These are phyloP conservation scores for Filobasidium floriforme DNA, from an alignment of 768 basidiomycete species.

Conservation along the genomic window DNA sequence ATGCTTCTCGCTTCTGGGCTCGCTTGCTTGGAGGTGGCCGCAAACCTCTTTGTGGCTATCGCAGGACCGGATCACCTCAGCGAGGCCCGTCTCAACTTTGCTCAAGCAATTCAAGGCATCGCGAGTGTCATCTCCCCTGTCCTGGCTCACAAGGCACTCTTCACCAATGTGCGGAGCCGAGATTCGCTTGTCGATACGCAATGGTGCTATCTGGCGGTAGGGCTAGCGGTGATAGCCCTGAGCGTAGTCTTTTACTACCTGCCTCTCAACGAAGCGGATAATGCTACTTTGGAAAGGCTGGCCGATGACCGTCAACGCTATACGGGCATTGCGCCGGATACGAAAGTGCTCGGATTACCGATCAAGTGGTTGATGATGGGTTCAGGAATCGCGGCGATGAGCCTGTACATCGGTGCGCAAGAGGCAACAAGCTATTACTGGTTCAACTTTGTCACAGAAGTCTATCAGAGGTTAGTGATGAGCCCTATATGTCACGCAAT, in stretches of 20 bases:
- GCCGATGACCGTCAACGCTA: slow-evolving; percentile 26
- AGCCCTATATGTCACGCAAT: slow-evolving; percentile 17
- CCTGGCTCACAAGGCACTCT: slow-evolving; percentile 33
- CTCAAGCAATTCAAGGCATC: slow-evolving; percentile 41
- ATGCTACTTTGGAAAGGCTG: slow-evolving; percentile 35
- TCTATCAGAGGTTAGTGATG: slow-evolving; percentile 24
- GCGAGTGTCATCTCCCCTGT: slow-evolving; percentile 32
- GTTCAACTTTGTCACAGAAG: slow-evolving; percentile 15
- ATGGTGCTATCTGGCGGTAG: slow-evolving; percentile 42
- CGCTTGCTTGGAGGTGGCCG: slow-evolving; percentile 36
- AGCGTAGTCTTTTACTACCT: slow-evolving; percentile 42
- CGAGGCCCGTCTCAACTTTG: slow-evolving; percentile 39
- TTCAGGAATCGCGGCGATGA: slow-evolving; percentile 30
- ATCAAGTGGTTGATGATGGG: slow-evolving; percentile 22
- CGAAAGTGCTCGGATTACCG: slow-evolving; percentile 23
- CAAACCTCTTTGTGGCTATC: slow-evolving; percentile 41
- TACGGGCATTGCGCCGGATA: slow-evolving; percentile 24
- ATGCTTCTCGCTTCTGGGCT: slow-evolving; percentile 37
- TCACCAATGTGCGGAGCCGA: slow-evolving; percentile 28
- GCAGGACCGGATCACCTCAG: slow-evolving; percentile 38
- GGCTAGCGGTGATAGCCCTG: slow-evolving; percentile 37
- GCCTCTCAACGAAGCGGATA: slow-evolving; percentile 34
- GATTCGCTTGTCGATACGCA: slow-evolving; percentile 34
- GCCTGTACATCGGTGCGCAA: slow-evolving; percentile 35
- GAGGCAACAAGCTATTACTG: slow-evolving; percentile 34